Conservation (phyloP, 1,284 basidiomycete genomes). For the Tausonia pullulans region DNA sequence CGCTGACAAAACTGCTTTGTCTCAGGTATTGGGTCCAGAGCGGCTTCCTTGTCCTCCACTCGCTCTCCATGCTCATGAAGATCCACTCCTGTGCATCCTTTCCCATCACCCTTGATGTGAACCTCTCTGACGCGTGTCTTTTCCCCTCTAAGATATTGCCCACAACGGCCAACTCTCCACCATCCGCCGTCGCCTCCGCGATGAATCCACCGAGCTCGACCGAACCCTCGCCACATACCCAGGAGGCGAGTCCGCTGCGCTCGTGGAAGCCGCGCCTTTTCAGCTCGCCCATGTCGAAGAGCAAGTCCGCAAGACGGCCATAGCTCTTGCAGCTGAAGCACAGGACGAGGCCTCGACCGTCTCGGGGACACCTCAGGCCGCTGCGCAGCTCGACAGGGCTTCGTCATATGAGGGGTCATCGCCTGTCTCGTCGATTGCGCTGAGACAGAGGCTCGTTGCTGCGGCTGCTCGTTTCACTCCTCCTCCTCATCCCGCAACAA, state of each 20-base stretch:
- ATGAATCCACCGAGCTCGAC: slow-evolving; percentile 27
- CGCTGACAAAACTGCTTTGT: neutral
- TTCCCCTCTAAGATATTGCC: slow-evolving; percentile 80
- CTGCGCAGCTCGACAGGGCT: too few species aligned
- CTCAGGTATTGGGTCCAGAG: slow-evolving; percentile 91
- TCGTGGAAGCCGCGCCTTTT: slow-evolving; percentile 24
- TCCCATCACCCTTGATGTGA: neutral
- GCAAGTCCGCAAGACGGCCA: neutral
- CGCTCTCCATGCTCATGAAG: slow-evolving; percentile 87
- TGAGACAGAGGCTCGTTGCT: neutral
- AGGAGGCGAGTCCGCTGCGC: slow-evolving; percentile 27
- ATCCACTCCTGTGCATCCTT: slow-evolving; percentile 22
- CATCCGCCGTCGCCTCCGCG: slow-evolving; percentile 32
- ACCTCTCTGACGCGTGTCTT: slow-evolving; percentile 17
- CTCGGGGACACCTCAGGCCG: too few species aligned
- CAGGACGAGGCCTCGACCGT: too few species aligned
- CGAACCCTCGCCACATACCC: slow-evolving; percentile 25
- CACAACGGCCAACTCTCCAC: slow-evolving; percentile 75
- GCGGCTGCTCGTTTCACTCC: neutral
- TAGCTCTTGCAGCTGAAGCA: too few species aligned
- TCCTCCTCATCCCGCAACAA: neutral
- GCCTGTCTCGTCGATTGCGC: neutral
- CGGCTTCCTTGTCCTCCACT: slow-evolving; percentile 87
- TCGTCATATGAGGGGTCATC: too few species aligned
- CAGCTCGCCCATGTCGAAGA: neutral